A percentile compares a stretch with the other conserved stretches of the same genome.
Evolutionary conservation across 1,139 yeast genomes (phyloP).

Genomic region (Pneumocystis carinii): DNA sequence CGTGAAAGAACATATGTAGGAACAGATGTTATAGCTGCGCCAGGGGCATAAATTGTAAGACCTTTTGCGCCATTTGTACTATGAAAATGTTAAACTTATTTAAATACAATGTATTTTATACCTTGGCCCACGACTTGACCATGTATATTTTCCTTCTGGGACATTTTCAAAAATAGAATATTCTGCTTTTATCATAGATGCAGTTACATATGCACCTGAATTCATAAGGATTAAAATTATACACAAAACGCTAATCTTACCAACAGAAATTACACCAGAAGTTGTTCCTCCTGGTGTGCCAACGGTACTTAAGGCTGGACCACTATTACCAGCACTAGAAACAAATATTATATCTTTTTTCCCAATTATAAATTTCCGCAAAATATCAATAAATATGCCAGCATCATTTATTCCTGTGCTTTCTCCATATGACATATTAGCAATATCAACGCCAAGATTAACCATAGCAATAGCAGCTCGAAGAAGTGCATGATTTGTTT

Average conservation of each 20-base stretch:
- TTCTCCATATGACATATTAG: slow-evolving; percentile 13
- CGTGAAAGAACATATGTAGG: slow-evolving; percentile 12
- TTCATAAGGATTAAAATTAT: not conserved
- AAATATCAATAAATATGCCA: slow-evolving; percentile 10
- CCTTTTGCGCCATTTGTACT: slow-evolving; percentile 12
- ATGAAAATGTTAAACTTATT: not conserved
- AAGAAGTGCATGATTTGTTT: slow-evolving; percentile 12
- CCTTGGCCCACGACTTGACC: slow-evolving; percentile 13
- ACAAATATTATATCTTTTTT: slow-evolving; percentile 10
- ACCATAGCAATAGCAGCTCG: slow-evolving; percentile 12
- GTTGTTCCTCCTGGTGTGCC: slow-evolving; percentile 14
- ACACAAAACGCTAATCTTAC: not conserved
- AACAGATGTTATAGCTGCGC: slow-evolving; percentile 13
- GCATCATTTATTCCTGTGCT: slow-evolving; percentile 9
- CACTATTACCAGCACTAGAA: slow-evolving; percentile 12
- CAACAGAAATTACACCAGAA: slow-evolving; percentile 11
- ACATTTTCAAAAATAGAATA: slow-evolving; percentile 10
- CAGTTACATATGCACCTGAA: slow-evolving; percentile 11
- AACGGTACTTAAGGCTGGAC: slow-evolving; percentile 12
- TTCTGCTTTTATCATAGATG: slow-evolving; percentile 12
- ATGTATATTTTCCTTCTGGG: slow-evolving; percentile 10
- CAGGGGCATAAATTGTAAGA: slow-evolving; percentile 12
- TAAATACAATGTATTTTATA: not conserved
- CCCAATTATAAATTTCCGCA: slow-evolving; percentile 10
- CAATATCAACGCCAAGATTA: slow-evolving; percentile 10